These are phyloP conservation scores for Microbotryum silenes-acaulis DNA, from an alignment of 1,284 basidiomycete genomes.

Conservation along the genomic window DNA sequence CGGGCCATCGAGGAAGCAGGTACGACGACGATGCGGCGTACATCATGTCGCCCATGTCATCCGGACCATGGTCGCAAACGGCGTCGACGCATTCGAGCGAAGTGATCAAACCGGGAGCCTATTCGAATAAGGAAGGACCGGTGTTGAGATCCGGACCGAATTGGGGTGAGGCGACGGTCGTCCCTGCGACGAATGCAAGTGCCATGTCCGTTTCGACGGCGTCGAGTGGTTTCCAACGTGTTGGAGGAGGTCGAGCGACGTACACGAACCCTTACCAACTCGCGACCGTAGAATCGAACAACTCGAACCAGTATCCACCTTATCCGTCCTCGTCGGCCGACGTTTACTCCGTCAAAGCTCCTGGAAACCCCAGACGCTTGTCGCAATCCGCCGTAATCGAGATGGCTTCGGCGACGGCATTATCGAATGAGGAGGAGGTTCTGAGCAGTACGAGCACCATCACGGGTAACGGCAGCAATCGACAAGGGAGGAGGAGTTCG, in stretches of 20 bases:
- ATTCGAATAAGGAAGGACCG: slow-evolving; percentile 27
- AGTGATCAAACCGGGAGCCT: slow-evolving; percentile 22
- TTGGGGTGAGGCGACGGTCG: slow-evolving; percentile 13
- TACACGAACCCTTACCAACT: slow-evolving; percentile 29
- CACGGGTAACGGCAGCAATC: slow-evolving; percentile 9
- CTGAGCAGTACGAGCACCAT: slow-evolving; percentile 2
- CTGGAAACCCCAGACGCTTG: slow-evolving; percentile 9
- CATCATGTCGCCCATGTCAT: slow-evolving; percentile 67
- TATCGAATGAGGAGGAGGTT: background rate
- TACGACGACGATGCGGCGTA: slow-evolving; percentile 69
- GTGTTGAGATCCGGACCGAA: slow-evolving; percentile 11
- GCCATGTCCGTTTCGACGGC: slow-evolving; percentile 33
- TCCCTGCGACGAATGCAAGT: slow-evolving; percentile 35
- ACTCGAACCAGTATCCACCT: slow-evolving; percentile 16
- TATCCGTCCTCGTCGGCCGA: slow-evolving; percentile 24
- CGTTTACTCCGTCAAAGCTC: slow-evolving; percentile 11
- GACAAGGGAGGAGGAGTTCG: background rate
- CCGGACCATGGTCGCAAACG: slow-evolving; percentile 40
- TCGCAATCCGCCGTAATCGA: slow-evolving; percentile 17
- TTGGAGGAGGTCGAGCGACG: slow-evolving; percentile 62
- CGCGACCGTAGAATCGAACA: background rate
- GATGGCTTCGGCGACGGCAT: slow-evolving; percentile 4
- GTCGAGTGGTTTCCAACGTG: slow-evolving; percentile 61
- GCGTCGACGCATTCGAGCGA: slow-evolving; percentile 28
- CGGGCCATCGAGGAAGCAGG: slow-evolving; percentile 52